Conservation (phyloP, 2,329 filamentous ascomycete genomes). For the Xylaria sp. region DNA sequence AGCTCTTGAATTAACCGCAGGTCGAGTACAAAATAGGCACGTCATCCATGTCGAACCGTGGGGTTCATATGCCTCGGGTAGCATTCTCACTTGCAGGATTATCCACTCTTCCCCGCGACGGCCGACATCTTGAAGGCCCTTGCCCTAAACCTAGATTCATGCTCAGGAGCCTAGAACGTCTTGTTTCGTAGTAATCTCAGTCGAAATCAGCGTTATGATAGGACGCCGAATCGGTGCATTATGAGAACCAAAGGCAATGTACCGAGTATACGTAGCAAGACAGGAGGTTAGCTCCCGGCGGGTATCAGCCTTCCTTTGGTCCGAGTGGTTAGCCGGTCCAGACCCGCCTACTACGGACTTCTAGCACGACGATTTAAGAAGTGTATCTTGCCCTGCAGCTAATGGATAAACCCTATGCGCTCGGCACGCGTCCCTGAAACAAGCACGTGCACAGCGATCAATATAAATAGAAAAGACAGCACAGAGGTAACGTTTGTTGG, state of each 20-base stretch:
- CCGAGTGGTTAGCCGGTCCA: constrained; percentile 31
- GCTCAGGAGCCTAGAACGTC: not conserved
- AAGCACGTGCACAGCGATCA: not conserved
- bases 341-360: constrained; percentile 5
- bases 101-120: constrained; percentile 18
- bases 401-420: not conserved
- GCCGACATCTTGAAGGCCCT: constrained; percentile 4
- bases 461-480: not conserved
- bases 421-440: not conserved
- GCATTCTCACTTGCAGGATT: no score
- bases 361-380: not conserved
- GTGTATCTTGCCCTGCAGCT: not conserved
- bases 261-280: not conserved
- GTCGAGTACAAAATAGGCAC: constrained; percentile 13
- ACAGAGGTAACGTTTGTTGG: not conserved
- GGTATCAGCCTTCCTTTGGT: constrained; percentile 31
- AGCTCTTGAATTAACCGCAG: constrained; percentile 20
- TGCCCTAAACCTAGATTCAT: not conserved
- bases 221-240: not conserved
- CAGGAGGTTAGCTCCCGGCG: constrained; percentile 4
- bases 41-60: constrained; percentile 22
- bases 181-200: not conserved
- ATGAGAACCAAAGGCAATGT: not conserved
- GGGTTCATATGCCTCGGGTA: no score
- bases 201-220: not conserved